These are phyloP conservation scores for Moesziomyces globuligerus DNA, from an alignment of 1,284 basidiomycete genomes.

Conservation along the genomic window DNA sequence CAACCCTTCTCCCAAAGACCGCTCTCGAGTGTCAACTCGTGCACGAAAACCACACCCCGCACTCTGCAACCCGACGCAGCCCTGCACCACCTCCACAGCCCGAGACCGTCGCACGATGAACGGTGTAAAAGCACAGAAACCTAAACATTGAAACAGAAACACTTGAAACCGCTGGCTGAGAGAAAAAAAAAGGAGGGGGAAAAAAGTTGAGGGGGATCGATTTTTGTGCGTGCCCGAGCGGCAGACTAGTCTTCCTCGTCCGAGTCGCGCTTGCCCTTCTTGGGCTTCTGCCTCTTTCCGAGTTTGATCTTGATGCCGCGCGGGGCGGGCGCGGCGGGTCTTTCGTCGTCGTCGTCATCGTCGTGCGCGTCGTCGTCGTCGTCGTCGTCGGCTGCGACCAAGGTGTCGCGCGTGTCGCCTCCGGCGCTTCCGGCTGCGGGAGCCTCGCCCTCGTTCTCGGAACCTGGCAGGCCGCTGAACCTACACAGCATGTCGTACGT, in stretches of 20 bases:
- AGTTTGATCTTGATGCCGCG: slow-evolving; percentile 50
- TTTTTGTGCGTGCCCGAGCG: neutral
- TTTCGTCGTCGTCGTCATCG: slow-evolving; percentile 37
- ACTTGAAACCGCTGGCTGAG: neutral
- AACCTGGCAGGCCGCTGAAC: slow-evolving; percentile 50
- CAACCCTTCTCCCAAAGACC: no score
- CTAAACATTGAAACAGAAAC: neutral
- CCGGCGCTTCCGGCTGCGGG: slow-evolving; percentile 10
- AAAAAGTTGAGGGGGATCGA: no score
- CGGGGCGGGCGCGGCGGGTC: slow-evolving; percentile 18
- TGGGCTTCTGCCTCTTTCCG: slow-evolving; percentile 27
- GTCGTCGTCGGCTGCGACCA: slow-evolving; percentile 16
- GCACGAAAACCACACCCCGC: neutral
- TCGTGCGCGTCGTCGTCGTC: slow-evolving; percentile 24
- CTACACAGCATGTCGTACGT: slow-evolving; percentile 55
- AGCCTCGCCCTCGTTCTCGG: slow-evolving; percentile 43
- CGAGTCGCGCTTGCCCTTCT: slow-evolving; percentile 19
- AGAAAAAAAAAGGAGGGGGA: neutral
- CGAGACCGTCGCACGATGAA: no score
- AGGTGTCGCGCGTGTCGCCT: slow-evolving; percentile 6
- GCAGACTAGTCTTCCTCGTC: slow-evolving; percentile 26
- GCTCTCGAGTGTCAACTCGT: no score
- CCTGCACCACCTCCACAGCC: neutral
- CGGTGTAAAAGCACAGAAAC: neutral
- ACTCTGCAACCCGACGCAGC: no score